phyloP scores from a whole-genome alignment of 805 yeast genomes.

The Pichia eremophila region DNA sequence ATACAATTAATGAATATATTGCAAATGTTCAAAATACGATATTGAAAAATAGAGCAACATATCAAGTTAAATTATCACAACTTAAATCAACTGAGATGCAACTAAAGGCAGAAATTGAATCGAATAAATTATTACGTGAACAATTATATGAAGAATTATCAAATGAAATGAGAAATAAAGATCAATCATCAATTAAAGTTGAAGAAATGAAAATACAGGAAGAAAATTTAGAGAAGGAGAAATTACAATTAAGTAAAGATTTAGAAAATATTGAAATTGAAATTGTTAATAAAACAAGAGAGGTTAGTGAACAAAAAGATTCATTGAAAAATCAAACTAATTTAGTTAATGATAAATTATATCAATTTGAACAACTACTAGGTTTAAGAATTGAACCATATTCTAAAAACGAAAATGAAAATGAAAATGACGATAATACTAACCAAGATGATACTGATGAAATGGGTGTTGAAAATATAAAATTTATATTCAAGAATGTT shows the following conservation, averaged over 20 bases:
- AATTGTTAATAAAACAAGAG: conserved; percentile 15
- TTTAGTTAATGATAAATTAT: conserved; percentile 32
- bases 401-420: conserved; percentile 10
- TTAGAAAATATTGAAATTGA: conserved; percentile 22
- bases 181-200: conserved; percentile 30
- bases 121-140: conserved; percentile 15
- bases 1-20: conserved; percentile 13
- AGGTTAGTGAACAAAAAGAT: conserved; percentile 21
- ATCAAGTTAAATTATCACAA: conserved; percentile 14
- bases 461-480: conserved; percentile 18
- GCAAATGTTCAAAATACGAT: conserved; percentile 9
- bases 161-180: conserved; percentile 15
- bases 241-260: conserved; percentile 19
- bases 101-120: conserved; percentile 12
- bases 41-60: conserved; percentile 14
- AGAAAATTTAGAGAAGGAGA: conserved; percentile 23
- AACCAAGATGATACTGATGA: too few relatives aligned
- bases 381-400: conserved; percentile 34
- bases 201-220: conserved; percentile 32
- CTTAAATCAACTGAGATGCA: conserved; percentile 16
- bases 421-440: conserved; percentile 10
- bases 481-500: conserved; percentile 36
- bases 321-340: conserved; percentile 29
- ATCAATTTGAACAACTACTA: conserved; percentile 35
- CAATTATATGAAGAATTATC: conserved; percentile 15